Conservation (phyloP, 805 yeast species). For the Wickerhamomyces hampshirensis region DNA sequence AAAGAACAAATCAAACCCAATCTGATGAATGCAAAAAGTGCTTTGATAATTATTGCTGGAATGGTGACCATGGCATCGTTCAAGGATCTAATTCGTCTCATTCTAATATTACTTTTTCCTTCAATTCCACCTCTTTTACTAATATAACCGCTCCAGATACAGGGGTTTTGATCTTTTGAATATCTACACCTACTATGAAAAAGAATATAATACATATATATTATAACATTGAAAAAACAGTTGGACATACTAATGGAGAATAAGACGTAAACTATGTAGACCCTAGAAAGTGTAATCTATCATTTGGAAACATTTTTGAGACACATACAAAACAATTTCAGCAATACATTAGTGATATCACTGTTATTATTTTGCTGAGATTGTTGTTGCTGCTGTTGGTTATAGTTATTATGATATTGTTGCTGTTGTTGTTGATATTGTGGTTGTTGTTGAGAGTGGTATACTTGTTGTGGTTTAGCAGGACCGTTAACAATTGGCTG, state of each 20-base stretch:
- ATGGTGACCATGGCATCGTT: slow-evolving; percentile 32
- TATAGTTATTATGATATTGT: slow-evolving; percentile 14
- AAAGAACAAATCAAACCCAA: slow-evolving; percentile 52
- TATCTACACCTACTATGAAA: too few species aligned
- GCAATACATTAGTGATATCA: slow-evolving; percentile 15
- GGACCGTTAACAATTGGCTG: slow-evolving; percentile 10
- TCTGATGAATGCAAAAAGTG: slow-evolving; percentile 62
- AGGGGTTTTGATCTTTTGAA: not conserved
- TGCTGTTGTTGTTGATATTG: slow-evolving; percentile 20
- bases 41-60: slow-evolving; percentile 70
- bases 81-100: not conserved
- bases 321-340: slow-evolving; percentile 32
- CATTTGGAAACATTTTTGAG: slow-evolving; percentile 23
- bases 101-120: slow-evolving; percentile 3
- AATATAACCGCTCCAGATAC: not conserved
- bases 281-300: slow-evolving; percentile 1
- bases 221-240: not conserved
- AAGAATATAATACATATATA: not conserved
- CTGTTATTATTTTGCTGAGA: slow-evolving; percentile 11
- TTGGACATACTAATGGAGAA: too few species aligned
- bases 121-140: not conserved
- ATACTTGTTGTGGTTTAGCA: slow-evolving; percentile 29
- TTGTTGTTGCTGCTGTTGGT: slow-evolving; percentile 12
- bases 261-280: too few species aligned
- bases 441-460: slow-evolving; percentile 27